Base-by-base conservation (phyloP, 2,329 filamentous ascomycete species). In the Fusarium nematophilum region DNA sequence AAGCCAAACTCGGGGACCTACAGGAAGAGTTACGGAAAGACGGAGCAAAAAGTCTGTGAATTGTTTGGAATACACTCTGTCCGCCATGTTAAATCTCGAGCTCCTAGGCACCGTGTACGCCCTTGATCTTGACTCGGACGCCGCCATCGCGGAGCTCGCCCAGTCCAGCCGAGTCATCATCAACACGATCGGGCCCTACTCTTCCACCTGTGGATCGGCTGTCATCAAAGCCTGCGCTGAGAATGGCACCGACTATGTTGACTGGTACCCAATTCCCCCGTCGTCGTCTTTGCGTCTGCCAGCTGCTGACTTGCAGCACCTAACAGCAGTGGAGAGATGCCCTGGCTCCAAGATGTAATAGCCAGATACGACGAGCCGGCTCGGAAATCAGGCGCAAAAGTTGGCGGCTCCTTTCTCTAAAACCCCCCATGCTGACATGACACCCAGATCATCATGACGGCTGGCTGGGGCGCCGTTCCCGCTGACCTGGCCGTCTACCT, bases 1-100 rank as follows among this genome's bases (percentile, higher is more conserved):
- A 80, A 27, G 78, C 78, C 46, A 96, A 96, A 73, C 82, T 97
- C 3, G 82, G 89, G 63, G 75, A 78, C 25, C 75, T 96, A 9
- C 84, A 86, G 13, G 78, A 84, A 18, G 29, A 58, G 2, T 40
- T 64, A 4, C 17, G 31, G 3, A 26, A 33, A 4, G n/a, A 46
- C 6, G 52, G 21, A 14, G 26, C 36, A 31, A 38, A 43, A 9
- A 59, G 57, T 64, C 9, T 31, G 50, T 59, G 1, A 66, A 21
- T n/a, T n/a, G n/a, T n/a, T n/a, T n/a, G n/a, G n/a, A n/a, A n/a
- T n/a, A n/a, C n/a, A n/a, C n/a, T n/a, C n/a, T n/a, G n/a, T n/a
- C n/a, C n/a, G n/a, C n/a, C n/a, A n/a, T n/a, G n/a, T 21, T 21
- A 21, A 21, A 4, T 21, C 21, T 21, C n/a, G n/a, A n/a, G n/a